These are phyloP conservation scores for Yamadazyma epiphylla DNA, from an alignment of 1,139 yeast species.

Conservation along the genomic window DNA sequence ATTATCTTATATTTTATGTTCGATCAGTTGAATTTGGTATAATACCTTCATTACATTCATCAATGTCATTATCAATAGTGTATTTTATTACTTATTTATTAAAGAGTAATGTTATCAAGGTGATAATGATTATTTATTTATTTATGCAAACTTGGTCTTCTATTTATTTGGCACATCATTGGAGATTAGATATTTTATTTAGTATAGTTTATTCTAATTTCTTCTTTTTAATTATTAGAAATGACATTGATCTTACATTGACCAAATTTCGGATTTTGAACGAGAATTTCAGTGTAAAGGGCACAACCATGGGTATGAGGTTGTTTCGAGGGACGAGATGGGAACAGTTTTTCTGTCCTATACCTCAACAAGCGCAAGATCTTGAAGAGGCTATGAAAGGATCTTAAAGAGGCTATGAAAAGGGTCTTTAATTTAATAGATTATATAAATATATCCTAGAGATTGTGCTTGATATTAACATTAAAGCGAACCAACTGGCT, in stretches of 20 bases:
- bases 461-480: too few relatives aligned
- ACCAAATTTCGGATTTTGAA: conserved; percentile 26
- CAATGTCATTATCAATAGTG: conserved; percentile 55
- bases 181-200: conserved; percentile 54
- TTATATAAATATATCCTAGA: too few relatives aligned
- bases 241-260: conserved; percentile 23
- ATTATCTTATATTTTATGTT: conserved; percentile 60
- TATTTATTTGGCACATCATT: conserved; percentile 69
- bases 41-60: conserved; percentile 63
- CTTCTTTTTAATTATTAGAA: conserved; percentile 17
- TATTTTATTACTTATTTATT: conserved; percentile 42
- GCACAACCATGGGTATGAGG: conserved; percentile 58
- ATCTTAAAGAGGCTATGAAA: too few relatives aligned
- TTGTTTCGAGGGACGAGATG: conserved; percentile 44
- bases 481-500: too few relatives aligned
- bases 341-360: conserved; percentile 52
- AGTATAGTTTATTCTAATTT: conserved; percentile 24
- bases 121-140: conserved; percentile 34
- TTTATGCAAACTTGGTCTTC: conserved; percentile 72
- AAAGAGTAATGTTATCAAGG: conserved; percentile 33
- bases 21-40: conserved; percentile 73
- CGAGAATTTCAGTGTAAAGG: conserved; percentile 8
- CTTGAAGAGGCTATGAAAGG: too few relatives aligned
- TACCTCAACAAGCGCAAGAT: too few relatives aligned
- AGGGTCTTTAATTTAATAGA: too few relatives aligned